These are phyloP conservation scores for Fusarium agapanthi DNA, from an alignment of 2,329 filamentous ascomycete genomes.

Conservation along the genomic window DNA sequence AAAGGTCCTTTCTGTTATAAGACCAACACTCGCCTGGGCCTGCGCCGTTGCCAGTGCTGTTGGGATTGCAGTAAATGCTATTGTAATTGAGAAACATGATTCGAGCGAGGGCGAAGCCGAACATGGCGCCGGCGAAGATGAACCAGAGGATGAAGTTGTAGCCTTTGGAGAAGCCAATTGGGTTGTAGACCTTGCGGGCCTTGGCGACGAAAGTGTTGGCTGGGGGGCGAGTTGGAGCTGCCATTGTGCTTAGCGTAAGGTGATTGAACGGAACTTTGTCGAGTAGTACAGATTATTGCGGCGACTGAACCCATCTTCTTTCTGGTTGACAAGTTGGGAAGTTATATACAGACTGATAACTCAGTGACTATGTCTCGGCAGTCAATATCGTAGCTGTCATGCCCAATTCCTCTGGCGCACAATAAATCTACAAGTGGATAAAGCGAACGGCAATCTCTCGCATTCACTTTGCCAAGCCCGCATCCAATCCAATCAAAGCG, in stretches of 20 bases:
- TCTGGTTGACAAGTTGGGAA: no score
- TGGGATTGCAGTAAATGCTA: slow-evolving; percentile 9
- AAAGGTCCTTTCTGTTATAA: slow-evolving; percentile 4
- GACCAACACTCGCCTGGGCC: slow-evolving; percentile 20
- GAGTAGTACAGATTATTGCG: no score
- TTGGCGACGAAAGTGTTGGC: slow-evolving; percentile 6
- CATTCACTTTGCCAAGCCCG: background rate
- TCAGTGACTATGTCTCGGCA: background rate
- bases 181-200: slow-evolving; percentile 48
- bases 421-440: background rate
- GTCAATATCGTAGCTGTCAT: background rate
- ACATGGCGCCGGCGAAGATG: slow-evolving; percentile 53
- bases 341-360: background rate
- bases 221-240: background rate
- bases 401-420: background rate
- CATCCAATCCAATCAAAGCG: background rate
- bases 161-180: slow-evolving; percentile 62
- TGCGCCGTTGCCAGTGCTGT: background rate
- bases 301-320: no score
- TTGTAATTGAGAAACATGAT: slow-evolving; percentile 36
- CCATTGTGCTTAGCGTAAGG: background rate
- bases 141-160: slow-evolving; percentile 58
- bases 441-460: background rate
- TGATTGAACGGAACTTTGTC: background rate
- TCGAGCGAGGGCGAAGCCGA: slow-evolving; percentile 23